phyloP scores from a whole-genome alignment of 768 basidiomycete genomes.

The Calvatia gigantea region DNA sequence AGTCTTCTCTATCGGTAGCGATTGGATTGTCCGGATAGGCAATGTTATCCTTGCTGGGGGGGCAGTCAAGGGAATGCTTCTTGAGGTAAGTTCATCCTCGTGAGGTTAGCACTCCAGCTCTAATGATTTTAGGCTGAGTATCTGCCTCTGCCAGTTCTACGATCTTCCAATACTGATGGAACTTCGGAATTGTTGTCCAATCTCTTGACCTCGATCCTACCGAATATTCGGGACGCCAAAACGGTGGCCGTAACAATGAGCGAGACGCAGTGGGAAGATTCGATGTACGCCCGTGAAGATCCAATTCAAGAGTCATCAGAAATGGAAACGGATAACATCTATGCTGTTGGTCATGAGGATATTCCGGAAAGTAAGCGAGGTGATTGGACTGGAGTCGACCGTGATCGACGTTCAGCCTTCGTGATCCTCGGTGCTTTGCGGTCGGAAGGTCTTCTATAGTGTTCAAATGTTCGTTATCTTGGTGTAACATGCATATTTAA shows the following conservation, averaged over 20 bases:
- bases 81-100: constrained; percentile 51
- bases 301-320: constrained; percentile 11
- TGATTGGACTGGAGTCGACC: constrained; percentile 77
- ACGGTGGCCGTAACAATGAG: constrained; percentile 77
- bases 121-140: constrained; percentile 66
- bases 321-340: constrained; percentile 46
- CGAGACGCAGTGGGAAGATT: constrained; percentile 78
- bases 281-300: constrained; percentile 72
- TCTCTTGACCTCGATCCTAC: constrained; percentile 70
- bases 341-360: constrained; percentile 58
- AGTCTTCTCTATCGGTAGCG: constrained; percentile 72
- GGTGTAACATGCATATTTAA: not conserved
- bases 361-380: constrained; percentile 44
- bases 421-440: constrained; percentile 74
- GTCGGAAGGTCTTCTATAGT: constrained; percentile 62
- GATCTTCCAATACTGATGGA: constrained; percentile 59
- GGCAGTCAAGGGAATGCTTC: constrained; percentile 76
- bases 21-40: constrained; percentile 79
- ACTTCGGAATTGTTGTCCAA: constrained; percentile 74
- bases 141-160: constrained; percentile 68
- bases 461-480: not conserved
- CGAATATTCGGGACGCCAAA: constrained; percentile 68
- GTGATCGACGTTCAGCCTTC: constrained; percentile 77
- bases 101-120: constrained; percentile 5
- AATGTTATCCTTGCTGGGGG: constrained; percentile 77